Conservation (phyloP, 2,329 filamentous ascomycete genomes). For the Aureobasidium musti region DNA sequence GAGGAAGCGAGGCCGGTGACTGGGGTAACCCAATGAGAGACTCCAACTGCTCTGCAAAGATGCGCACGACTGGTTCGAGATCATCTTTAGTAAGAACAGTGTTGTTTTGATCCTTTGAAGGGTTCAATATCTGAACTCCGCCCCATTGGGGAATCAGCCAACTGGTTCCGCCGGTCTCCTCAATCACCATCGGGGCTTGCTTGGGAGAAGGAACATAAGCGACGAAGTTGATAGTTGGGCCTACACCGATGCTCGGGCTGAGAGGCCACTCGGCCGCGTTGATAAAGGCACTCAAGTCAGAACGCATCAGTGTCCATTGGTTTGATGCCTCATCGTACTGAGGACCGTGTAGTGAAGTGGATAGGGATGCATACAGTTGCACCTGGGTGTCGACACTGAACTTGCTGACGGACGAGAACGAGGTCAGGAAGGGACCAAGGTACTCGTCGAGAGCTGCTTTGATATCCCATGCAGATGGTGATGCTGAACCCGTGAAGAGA, state of each 20-base stretch:
- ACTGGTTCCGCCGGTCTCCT: conserved; percentile 65
- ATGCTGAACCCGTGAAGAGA: conserved; percentile 76
- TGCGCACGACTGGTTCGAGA: conserved; percentile 78
- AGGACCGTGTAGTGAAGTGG: conserved; percentile 62
- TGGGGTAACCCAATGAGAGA: conserved; percentile 83
- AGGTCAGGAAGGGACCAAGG: conserved; percentile 76
- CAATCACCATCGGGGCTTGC: conserved; percentile 61
- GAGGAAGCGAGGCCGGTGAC: conserved; percentile 73
- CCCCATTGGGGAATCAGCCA: conserved; percentile 99
- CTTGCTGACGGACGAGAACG: conserved; percentile 81
- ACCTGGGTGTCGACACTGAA: conserved; percentile 97
- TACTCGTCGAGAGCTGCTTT: conserved; percentile 78
- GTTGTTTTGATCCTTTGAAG: conserved; percentile 35
- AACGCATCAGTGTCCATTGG: conserved; percentile 71
- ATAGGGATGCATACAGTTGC: conserved; percentile 79
- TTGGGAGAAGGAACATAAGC: conserved; percentile 78
- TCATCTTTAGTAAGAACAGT: conserved; percentile 61
- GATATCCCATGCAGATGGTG: conserved; percentile 88
- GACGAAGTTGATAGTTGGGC: conserved; percentile 94
- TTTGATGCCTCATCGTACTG: conserved; percentile 56
- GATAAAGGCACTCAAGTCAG: conserved; percentile 90
- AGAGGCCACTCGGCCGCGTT: conserved; percentile 98
- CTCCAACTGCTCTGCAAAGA: conserved; percentile 86
- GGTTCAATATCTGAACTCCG: conserved; percentile 69
- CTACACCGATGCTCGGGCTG: conserved; percentile 87